phyloP scores from a whole-genome alignment of 1,284 basidiomycete species.

The Puccinia horiana region DNA sequence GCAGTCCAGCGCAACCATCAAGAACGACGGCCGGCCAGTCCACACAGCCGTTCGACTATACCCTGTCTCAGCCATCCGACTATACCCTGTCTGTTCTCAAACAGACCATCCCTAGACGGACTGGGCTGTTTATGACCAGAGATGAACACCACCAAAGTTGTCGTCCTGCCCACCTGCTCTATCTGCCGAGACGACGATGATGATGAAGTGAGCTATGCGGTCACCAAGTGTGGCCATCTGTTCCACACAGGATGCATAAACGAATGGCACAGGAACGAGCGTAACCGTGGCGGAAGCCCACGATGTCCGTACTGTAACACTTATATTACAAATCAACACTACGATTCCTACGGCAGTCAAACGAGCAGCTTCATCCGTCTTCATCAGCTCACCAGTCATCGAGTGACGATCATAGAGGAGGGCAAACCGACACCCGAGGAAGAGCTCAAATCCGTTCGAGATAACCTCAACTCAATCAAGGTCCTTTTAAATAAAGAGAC shows the following conservation, averaged over 20 bases:
- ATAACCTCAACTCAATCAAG: conserved; percentile 22
- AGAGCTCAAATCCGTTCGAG: not conserved
- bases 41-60: no score
- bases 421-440: conserved; percentile 4
- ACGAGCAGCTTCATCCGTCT: not conserved
- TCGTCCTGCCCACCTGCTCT: conserved; percentile 23
- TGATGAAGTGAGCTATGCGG: not conserved
- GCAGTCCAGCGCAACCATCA: no score
- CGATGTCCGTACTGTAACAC: conserved; percentile 23
- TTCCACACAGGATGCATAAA: conserved; percentile 14
- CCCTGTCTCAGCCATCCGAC: not conserved
- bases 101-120: not conserved
- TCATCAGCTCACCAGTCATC: not conserved
- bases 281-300: not conserved
- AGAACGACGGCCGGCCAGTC: no score
- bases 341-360: not conserved
- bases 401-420: not conserved
- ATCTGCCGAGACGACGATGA: conserved; percentile 29
- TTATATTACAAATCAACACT: not conserved
- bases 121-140: not conserved
- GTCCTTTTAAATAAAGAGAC: not conserved
- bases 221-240: conserved; percentile 21
- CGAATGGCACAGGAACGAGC: not conserved
- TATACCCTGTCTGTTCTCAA: not conserved
- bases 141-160: not conserved